Evolutionary conservation across 1,284 basidiomycete species (phyloP), one percentile per base, ranked within the genome.

Genomic region (Flammula alnicola): DNA sequence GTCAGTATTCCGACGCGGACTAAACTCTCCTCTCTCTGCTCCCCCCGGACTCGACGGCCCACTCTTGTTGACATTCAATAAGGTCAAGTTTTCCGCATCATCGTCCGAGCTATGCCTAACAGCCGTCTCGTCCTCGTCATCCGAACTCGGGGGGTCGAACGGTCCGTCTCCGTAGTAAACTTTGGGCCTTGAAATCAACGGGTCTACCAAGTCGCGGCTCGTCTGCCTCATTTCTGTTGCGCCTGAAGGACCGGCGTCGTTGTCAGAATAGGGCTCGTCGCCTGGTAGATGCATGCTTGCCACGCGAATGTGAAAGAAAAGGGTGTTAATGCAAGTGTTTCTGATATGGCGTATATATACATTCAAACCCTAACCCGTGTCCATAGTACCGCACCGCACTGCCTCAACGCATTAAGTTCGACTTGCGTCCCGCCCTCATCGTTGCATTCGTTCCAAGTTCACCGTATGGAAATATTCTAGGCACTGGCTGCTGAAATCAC

Each of bases 111-210:
- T 52, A 80, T 80, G 57, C 74, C 73, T 27, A 77, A 63, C 39
- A 76, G 69, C 71, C 19, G 49, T 26, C 17, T 81, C 80, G 16
- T 80, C 79, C 47, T 84, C 86, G 19, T 86, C 85, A 35, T 84
- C 81, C 11, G 85, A 88, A 60, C 81, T 86, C 5, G 86, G 84
- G 26, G 84, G 76, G 57, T 88, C 83, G 58, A 88, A 89, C 0
- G 80, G 75, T 0, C 86, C 86, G 19, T 88, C 86, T 22, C 77
- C 83, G 56, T 88, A 88, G 68, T 88, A 88, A 3, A 75, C 70
- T 11, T 69, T 65, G 5, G 81, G 81, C 39, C 66, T 58, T 27
- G 49, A 54, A 29, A 66, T 31, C 17, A 62, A 42, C 12, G 55
- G 62, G 44, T 62, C 57, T 17, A 58, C 59, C 27, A 58, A 43